Evolutionary conservation across 257 asterid species (phyloP).

Genomic region (Primulina huaijiensis): DNA sequence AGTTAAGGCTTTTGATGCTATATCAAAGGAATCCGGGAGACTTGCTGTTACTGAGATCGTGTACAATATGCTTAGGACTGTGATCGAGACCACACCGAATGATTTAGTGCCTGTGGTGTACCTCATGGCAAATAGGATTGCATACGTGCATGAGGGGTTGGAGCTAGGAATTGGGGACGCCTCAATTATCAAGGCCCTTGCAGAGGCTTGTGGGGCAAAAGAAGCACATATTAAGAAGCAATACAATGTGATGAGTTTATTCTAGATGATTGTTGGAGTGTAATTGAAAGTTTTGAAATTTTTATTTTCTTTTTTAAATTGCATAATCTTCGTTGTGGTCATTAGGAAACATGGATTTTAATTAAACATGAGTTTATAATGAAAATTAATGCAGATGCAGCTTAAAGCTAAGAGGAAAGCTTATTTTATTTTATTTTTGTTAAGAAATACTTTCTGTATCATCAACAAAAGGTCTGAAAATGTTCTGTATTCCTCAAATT

Average conservation of each 20-base stretch:
- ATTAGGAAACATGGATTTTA: not conserved
- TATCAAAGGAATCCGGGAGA: conserved; percentile 73
- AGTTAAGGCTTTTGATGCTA: conserved; percentile 76
- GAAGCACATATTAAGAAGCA: conserved; percentile 74
- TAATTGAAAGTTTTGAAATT: not conserved
- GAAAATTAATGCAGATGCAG: not conserved
- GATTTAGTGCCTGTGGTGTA: conserved; percentile 77
- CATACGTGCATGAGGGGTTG: conserved; percentile 85
- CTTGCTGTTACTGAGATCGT: conserved; percentile 78
- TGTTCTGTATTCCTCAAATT: not conserved
- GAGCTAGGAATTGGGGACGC: conserved; percentile 95
- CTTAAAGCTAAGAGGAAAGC: not conserved
- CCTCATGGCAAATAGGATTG: conserved; percentile 69
- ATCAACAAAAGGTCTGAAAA: not conserved
- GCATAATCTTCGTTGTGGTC: not conserved
- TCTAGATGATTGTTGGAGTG: conserved; percentile 10
- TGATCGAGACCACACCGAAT: conserved; percentile 70
- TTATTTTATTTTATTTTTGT: too few relatives aligned
- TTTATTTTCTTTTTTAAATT: not conserved
- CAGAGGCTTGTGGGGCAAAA: conserved; percentile 88
- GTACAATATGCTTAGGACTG: conserved; percentile 89
- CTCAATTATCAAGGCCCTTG: conserved; percentile 80
- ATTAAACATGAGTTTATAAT: not conserved
- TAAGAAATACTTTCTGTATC: not conserved
- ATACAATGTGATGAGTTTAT: conserved; percentile 50